Evolutionary conservation across 495 filamentous ascomycete genomes (phyloP).

Genomic region (Jackrogersella multiformis): DNA sequence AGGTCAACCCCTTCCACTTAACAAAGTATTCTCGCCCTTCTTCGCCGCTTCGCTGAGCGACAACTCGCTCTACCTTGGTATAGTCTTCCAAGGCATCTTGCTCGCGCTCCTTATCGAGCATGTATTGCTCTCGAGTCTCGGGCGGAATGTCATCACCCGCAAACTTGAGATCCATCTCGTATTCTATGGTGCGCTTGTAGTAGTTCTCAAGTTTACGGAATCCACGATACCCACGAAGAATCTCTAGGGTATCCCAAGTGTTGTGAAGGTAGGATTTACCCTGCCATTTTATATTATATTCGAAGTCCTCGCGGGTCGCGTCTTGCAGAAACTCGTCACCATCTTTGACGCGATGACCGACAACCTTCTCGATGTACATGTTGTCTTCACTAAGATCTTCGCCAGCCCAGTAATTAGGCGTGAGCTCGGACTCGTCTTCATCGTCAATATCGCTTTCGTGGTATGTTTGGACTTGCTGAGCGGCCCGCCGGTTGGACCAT

Average conservation of each 20-base stretch:
- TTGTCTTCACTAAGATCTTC: constrained; percentile 70
- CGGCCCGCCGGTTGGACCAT: constrained; percentile 88
- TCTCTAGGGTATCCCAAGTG: constrained; percentile 86
- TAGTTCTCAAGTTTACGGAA: constrained; percentile 93
- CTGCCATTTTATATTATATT: constrained; percentile 98
- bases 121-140: constrained; percentile 91
- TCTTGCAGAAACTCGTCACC: constrained; percentile 67
- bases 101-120: constrained; percentile 86
- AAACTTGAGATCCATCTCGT: constrained; percentile 74
- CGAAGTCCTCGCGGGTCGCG: constrained; percentile 79
- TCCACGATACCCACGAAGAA: constrained; percentile 68
- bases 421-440: constrained; percentile 68
- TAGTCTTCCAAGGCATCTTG: constrained; percentile 85
- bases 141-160: constrained; percentile 75
- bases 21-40: constrained; percentile 85
- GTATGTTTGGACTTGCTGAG: constrained; percentile 78
- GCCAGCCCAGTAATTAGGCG: constrained; percentile 69
- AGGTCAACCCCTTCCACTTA: constrained; percentile 91
- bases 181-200: constrained; percentile 78
- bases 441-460: constrained; percentile 83
- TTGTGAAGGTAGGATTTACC: constrained; percentile 92
- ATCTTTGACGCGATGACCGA: constrained; percentile 83
- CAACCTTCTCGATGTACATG: constrained; percentile 86
- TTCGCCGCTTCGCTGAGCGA: constrained; percentile 78
- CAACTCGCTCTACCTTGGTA: constrained; percentile 90